phyloP scores from a whole-genome alignment of 1,139 yeast species.

The Ogataea hybrid region DNA sequence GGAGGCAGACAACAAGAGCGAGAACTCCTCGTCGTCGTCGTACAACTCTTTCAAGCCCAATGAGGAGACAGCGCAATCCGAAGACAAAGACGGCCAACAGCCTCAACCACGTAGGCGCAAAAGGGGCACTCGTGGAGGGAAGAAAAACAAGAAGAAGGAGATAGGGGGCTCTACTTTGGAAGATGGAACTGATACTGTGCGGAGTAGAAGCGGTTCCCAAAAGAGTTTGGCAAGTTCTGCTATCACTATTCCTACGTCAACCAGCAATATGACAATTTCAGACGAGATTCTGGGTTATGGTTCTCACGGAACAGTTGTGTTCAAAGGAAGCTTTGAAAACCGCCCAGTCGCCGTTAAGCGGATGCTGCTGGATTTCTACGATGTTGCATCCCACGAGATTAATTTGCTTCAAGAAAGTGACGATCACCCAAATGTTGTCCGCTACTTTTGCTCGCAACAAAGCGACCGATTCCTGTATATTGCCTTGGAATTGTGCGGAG shows the following conservation, averaged over 20 bases:
- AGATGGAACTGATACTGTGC: conserved; percentile 4
- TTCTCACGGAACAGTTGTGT: conserved; percentile 95
- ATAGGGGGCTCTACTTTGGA: conserved; percentile 7
- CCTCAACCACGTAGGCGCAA: conserved; percentile 53
- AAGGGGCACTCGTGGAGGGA: conserved; percentile 87
- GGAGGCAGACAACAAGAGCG: conserved; percentile 14
- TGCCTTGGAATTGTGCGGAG: conserved; percentile 88
- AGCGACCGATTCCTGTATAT: conserved; percentile 86
- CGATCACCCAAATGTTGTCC: conserved; percentile 91
- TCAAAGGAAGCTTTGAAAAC: conserved; percentile 83
- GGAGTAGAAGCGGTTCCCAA: conserved; percentile 4
- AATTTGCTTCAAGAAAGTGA: conserved; percentile 87
- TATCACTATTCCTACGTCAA: conserved; percentile 18
- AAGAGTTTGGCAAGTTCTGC: background rate
- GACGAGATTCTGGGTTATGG: conserved; percentile 87
- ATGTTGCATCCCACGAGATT: conserved; percentile 94
- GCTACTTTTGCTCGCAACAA: conserved; percentile 90
- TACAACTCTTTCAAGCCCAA: conserved; percentile 10
- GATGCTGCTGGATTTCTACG: conserved; percentile 90
- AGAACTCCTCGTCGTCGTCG: conserved; percentile 15
- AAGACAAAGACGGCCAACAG: conserved; percentile 23
- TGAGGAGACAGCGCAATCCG: conserved; percentile 5
- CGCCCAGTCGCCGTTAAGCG: conserved; percentile 96
- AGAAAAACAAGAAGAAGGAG: conserved; percentile 48
- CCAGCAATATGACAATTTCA: conserved; percentile 59